Evolutionary conservation across 139 green algal genomes (phyloP), one percentile per base, ranked within the genome.

Genomic region (Chlorella sorokiniana): DNA sequence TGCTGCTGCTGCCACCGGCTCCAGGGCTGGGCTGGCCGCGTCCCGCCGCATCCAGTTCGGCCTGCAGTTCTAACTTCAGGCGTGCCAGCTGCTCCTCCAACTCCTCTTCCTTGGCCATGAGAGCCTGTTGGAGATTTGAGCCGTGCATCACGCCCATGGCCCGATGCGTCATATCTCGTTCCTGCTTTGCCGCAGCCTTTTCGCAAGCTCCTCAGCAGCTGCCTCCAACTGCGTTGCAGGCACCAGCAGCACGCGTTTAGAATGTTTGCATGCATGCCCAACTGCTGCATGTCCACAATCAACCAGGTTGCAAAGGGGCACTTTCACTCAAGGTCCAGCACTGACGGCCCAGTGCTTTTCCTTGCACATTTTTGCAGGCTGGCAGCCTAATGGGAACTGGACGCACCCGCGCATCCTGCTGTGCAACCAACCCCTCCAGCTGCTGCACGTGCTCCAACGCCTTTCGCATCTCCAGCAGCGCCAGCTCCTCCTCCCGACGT

Each of bases 371-470:
- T n/a, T n/a, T n/a, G n/a, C 31, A 38, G 35, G n/a, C 10, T 27
- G 40, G 20, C 16, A 52, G 11, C 22, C 16, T n/a, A 56, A 7
- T 8, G 7, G 23, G 18, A 48, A 18, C 4, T 11, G 6, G 4
- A 9, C 68, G 37, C 70, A 77, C 70, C 33, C 33, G 31, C 6
- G 44, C 10, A 44, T 77, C 70, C 33, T 42, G 31, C 31, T 64
- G 44, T 4, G 31, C 70, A 44, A 73, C 37, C 29, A 35, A 23
- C 4, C n/a, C 44, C n/a, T 80, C 51, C 37, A 83, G 38, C 6
- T 59, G n/a, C 64, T 86, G 74, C 73, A 86, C 48, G 18, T 38
- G 35, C 48, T 81, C 37, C 54, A 86, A 41, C 29, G 82, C 63
- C 18, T 42, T 40, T 7, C 82, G 82, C 73, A 84, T 71, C 51